phyloP scores from a whole-genome alignment of 345 rosid species.

The Moricandia moricandioides region DNA sequence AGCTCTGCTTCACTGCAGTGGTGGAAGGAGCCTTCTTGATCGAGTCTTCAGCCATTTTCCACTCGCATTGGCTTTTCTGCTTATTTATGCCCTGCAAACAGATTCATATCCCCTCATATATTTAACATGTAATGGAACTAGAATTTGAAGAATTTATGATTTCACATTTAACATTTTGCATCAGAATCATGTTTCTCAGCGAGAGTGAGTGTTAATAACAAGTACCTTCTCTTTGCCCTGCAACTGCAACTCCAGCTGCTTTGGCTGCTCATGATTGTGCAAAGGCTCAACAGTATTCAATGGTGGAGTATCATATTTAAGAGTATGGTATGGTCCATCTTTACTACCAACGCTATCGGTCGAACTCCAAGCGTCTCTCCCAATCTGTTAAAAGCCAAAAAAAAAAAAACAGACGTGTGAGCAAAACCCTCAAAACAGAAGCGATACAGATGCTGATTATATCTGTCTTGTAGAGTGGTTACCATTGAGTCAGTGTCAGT shows the following conservation, averaged over 20 bases:
- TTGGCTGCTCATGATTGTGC: not conserved
- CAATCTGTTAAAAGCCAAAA: constrained; percentile 10
- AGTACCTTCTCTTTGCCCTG: constrained; percentile 14
- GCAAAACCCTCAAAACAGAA: not conserved
- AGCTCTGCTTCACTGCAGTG: constrained; percentile 7
- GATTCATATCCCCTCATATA: not conserved
- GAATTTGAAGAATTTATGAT: not conserved
- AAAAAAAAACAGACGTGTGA: not conserved
- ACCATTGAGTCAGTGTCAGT: constrained; percentile 31
- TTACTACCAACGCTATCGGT: constrained; percentile 20
- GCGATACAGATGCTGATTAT: not conserved
- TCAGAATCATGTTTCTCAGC: not conserved
- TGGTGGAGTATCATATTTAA: not conserved
- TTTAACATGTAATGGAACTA: not conserved
- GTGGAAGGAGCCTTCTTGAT: not conserved
- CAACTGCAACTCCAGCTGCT: not conserved
- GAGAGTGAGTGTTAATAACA: constrained; percentile 7
- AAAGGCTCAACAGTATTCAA: not conserved
- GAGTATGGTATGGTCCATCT: not conserved
- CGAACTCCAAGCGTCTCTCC: constrained; percentile 18
- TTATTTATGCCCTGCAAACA: constrained; percentile 20
- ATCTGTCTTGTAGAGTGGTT: not conserved
- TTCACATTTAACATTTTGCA: not conserved
- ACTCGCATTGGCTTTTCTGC: constrained; percentile 1
- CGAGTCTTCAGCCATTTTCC: constrained; percentile 22